A percentile compares a stretch with the other conserved stretches of the same genome.
Conservation (phyloP, 495 filamentous ascomycete genomes). For the Penicillium canescens region DNA sequence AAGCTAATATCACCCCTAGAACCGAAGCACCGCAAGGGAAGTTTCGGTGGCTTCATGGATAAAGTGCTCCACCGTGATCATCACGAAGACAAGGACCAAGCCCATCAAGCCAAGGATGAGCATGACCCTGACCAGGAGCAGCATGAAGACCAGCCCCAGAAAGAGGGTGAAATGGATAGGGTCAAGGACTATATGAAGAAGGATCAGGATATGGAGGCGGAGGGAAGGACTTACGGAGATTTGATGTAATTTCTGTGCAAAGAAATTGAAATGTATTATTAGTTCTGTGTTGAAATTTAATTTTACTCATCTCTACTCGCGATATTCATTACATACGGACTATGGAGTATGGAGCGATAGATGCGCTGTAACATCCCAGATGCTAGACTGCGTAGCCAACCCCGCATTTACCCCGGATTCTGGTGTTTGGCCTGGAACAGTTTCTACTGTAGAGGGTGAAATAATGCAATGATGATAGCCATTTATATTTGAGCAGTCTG, state of each 20-base stretch:
- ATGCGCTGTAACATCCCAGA: too few species aligned
- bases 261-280: background rate
- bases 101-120: background rate
- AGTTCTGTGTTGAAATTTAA: too few species aligned
- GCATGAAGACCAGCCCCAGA: background rate
- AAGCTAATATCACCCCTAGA: background rate
- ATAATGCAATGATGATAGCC: too few species aligned
- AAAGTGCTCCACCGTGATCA: slow-evolving; percentile 4
- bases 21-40: background rate
- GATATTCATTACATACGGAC: too few species aligned
- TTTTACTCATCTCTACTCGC: too few species aligned
- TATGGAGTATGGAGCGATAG: too few species aligned
- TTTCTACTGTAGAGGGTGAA: too few species aligned
- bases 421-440: too few species aligned
- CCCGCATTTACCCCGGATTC: too few species aligned
- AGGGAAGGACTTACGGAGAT: slow-evolving; percentile 2
- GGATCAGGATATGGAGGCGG: slow-evolving; percentile 3
- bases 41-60: slow-evolving; percentile 3
- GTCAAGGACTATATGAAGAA: slow-evolving; percentile 5
- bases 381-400: too few species aligned
- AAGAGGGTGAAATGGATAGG: slow-evolving; percentile 1
- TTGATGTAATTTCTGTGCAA: slow-evolving; percentile 1
- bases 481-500: too few species aligned
- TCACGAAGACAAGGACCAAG: background rate
- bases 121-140: background rate